A percentile compares a stretch with the other conserved stretches of the same genome.
These are phyloP conservation scores for Diplosphaera chodatii DNA, from an alignment of 139 green algal species.

Conservation along the genomic window DNA sequence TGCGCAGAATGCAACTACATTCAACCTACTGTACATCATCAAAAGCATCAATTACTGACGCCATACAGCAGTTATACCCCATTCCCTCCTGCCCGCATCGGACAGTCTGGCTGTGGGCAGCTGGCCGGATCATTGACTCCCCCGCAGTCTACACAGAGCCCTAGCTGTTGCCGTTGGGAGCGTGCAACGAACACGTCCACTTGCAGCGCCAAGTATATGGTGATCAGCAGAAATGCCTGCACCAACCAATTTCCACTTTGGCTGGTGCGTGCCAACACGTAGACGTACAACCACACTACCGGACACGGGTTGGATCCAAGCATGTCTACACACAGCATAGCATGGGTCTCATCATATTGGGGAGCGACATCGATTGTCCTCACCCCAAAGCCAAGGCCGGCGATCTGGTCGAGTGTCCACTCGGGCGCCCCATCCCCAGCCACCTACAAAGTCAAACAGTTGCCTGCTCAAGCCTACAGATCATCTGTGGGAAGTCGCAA, in stretches of 20 bases:
- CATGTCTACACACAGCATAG: background rate
- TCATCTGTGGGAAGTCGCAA: too few relatives aligned
- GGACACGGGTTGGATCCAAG: background rate
- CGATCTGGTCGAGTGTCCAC: slow-evolving; percentile 78
- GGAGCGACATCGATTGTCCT: background rate
- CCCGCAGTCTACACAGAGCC: slow-evolving; percentile 71
- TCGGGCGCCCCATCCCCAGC: too few relatives aligned
- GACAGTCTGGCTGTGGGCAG: slow-evolving; percentile 42
- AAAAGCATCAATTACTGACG: too few relatives aligned
- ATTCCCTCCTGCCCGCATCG: too few relatives aligned
- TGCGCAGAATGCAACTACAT: too few relatives aligned
- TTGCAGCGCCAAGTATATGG: slow-evolving; percentile 33
- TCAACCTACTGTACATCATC: too few relatives aligned
- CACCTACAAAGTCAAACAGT: too few relatives aligned
- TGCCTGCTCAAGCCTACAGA: too few relatives aligned
- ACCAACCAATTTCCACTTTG: background rate
- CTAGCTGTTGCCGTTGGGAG: slow-evolving; percentile 58
- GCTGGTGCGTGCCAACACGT: too few relatives aligned
- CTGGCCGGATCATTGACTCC: slow-evolving; percentile 46
- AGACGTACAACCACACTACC: too few relatives aligned
- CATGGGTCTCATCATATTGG: background rate
- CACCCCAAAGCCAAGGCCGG: slow-evolving; percentile 70
- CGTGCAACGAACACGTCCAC: slow-evolving; percentile 52
- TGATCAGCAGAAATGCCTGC: slow-evolving; percentile 45
- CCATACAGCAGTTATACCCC: too few relatives aligned